These are phyloP conservation scores for Gillenia trifoliata DNA, from an alignment of 306 rosid species.

Conservation along the genomic window DNA sequence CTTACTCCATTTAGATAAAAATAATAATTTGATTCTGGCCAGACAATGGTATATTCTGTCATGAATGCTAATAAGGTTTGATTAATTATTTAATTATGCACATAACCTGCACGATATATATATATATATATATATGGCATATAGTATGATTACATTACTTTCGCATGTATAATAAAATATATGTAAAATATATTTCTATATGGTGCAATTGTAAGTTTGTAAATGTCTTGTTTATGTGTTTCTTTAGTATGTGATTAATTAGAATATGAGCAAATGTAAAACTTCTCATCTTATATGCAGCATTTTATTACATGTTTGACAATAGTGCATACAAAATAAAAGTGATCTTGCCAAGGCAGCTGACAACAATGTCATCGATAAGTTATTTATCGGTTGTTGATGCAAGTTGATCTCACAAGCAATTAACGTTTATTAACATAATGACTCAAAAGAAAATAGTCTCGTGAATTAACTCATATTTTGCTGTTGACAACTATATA, in stretches of 20 bases:
- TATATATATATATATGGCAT: neutral
- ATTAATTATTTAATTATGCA: no score
- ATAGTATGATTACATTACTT: neutral
- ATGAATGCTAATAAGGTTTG: no score
- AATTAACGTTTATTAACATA: neutral
- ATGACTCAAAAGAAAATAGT: no score
- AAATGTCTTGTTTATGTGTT: neutral
- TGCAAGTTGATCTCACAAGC: neutral
- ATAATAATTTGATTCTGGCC: no score
- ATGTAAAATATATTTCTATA: neutral
- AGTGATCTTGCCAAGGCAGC: no score
- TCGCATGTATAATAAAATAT: neutral
- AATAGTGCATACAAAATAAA: no score
- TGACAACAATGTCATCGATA: neutral
- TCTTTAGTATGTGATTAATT: neutral
- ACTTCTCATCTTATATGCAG: neutral
- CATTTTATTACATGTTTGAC: no score
- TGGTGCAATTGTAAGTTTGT: neutral
- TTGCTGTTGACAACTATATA: neutral
- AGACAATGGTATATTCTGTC: no score
- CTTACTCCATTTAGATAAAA: no score
- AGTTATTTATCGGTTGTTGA: no score
- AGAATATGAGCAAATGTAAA: neutral
- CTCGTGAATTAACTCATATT: neutral
- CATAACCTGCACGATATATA: neutral